Evolutionary conservation across 352 stramenopile genomes (phyloP).

Genomic region (Pythium brachiatum): DNA sequence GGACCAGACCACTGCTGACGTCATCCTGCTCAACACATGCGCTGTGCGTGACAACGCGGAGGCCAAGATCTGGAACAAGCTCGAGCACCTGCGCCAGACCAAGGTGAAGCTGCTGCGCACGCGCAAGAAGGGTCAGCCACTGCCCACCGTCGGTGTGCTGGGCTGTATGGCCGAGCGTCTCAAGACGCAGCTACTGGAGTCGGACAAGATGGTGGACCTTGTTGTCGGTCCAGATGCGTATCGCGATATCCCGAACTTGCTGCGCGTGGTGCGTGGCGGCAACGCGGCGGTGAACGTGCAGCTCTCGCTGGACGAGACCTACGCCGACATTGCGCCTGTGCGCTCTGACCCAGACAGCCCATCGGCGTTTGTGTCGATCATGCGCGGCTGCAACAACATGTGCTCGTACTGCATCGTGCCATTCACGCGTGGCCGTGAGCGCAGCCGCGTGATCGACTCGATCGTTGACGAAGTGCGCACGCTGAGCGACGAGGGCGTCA

Average conservation of each 20-base stretch:
- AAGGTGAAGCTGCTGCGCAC: constrained; percentile 64
- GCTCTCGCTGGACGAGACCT: constrained; percentile 98
- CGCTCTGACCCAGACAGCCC: constrained; percentile 78
- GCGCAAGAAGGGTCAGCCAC: constrained; percentile 54
- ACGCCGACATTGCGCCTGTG: constrained; percentile 97
- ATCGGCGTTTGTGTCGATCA: constrained; percentile 97
- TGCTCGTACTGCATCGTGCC: constrained; percentile 99
- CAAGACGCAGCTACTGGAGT: constrained; percentile 94
- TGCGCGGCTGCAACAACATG: constrained; percentile 99
- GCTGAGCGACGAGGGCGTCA: constrained; percentile 90
- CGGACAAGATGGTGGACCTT: constrained; percentile 95
- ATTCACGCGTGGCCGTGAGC: constrained; percentile 97
- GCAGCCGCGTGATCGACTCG: constrained; percentile 86
- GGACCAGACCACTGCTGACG: constrained; percentile 80
- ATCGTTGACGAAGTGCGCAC: constrained; percentile 94
- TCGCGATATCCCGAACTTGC: constrained; percentile 94
- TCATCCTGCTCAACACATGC: constrained; percentile 99
- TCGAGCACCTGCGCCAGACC: constrained; percentile 74
- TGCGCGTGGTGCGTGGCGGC: constrained; percentile 82
- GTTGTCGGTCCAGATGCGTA: constrained; percentile 99
- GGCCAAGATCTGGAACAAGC: constrained; percentile 89
- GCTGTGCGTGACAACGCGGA: constrained; percentile 99
- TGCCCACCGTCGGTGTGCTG: constrained; percentile 93
- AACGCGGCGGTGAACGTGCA: constrained; percentile 92
- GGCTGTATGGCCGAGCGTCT: constrained; percentile 99